A percentile compares a stretch with the other conserved stretches of the same genome.
These are phyloP conservation scores for Cyclocybe cylindracea DNA, from an alignment of 768 basidiomycete species.

Conservation along the genomic window DNA sequence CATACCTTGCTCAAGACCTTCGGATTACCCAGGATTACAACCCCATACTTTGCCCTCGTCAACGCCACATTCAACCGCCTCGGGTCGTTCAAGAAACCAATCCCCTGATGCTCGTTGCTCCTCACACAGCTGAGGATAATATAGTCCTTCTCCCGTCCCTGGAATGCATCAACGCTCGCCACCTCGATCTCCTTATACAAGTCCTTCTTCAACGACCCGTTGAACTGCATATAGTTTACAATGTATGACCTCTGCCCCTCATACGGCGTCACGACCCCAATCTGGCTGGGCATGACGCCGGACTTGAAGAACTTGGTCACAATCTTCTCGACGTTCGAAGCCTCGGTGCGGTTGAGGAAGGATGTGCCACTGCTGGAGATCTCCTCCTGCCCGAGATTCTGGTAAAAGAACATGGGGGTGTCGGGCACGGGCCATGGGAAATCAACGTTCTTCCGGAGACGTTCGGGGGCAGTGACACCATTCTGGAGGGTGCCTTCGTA, in stretches of 20 bases:
- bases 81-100: slow-evolving; percentile 98
- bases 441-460: slow-evolving; percentile 96
- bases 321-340: slow-evolving; percentile 99
- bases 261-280: slow-evolving; percentile 98
- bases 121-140: slow-evolving; percentile 97
- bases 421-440: slow-evolving; percentile 98
- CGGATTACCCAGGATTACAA: slow-evolving; percentile 99
- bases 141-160: slow-evolving; percentile 99
- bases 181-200: slow-evolving; percentile 99
- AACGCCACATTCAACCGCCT: slow-evolving; percentile 95
- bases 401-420: slow-evolving; percentile 99
- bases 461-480: slow-evolving; percentile 97
- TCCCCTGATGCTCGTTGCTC: slow-evolving; percentile 99
- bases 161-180: slow-evolving; percentile 98
- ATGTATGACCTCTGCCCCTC: slow-evolving; percentile 98
- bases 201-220: slow-evolving; percentile 98
- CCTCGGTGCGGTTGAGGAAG: slow-evolving; percentile 98
- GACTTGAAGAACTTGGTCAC: slow-evolving; percentile 99
- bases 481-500: slow-evolving; percentile 99
- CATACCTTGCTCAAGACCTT: slow-evolving; percentile 97
- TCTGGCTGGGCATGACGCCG: slow-evolving; percentile 92
- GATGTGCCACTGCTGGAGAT: slow-evolving; percentile 98
- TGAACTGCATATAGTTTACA: slow-evolving; percentile 99
- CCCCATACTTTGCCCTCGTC: slow-evolving; percentile 96
- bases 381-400: slow-evolving; percentile 98